Conservation (phyloP, 495 filamentous ascomycete species). For the Penicillium herquei region DNA sequence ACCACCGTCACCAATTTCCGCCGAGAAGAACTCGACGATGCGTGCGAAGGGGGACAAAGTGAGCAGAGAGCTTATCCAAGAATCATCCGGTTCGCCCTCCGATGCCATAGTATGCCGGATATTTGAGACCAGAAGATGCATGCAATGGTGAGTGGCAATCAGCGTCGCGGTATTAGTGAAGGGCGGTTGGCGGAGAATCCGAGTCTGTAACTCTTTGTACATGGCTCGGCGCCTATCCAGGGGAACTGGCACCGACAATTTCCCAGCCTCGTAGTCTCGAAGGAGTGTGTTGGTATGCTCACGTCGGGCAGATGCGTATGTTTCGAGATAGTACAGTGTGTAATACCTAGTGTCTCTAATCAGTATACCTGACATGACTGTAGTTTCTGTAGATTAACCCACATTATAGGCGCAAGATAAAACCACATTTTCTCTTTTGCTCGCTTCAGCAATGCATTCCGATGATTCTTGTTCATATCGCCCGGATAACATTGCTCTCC, state of each 20-base stretch:
- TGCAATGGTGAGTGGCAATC: conserved; percentile 47
- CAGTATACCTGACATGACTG: not conserved
- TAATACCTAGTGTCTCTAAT: conserved; percentile 34
- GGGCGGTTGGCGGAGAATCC: conserved; percentile 42
- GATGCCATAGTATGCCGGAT: conserved; percentile 38
- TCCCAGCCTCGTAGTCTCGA: conserved; percentile 41
- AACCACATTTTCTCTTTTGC: conserved; percentile 37
- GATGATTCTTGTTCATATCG: conserved; percentile 28
- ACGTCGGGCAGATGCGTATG: conserved; percentile 40
- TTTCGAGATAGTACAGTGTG: conserved; percentile 41
- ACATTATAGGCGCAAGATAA: conserved; percentile 44
- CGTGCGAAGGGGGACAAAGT: conserved; percentile 42
- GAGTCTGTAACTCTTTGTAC: conserved; percentile 38
- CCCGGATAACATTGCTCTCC: conserved; percentile 15
- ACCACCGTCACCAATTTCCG: conserved; percentile 45
- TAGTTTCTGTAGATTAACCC: conserved; percentile 7
- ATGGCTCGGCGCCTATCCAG: conserved; percentile 32
- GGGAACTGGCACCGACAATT: conserved; percentile 39
- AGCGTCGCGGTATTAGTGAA: conserved; percentile 44
- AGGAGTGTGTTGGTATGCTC: conserved; percentile 43
- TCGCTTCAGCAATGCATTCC: conserved; percentile 33
- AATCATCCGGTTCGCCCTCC: conserved; percentile 34
- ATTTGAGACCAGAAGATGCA: conserved; percentile 41
- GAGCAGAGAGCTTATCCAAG: conserved; percentile 46
- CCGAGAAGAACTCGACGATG: conserved; percentile 46